Evolutionary conservation across 257 asterid genomes (phyloP), one percentile per base, ranked within the genome.

Genomic region (Leptodermis oblonga): DNA sequence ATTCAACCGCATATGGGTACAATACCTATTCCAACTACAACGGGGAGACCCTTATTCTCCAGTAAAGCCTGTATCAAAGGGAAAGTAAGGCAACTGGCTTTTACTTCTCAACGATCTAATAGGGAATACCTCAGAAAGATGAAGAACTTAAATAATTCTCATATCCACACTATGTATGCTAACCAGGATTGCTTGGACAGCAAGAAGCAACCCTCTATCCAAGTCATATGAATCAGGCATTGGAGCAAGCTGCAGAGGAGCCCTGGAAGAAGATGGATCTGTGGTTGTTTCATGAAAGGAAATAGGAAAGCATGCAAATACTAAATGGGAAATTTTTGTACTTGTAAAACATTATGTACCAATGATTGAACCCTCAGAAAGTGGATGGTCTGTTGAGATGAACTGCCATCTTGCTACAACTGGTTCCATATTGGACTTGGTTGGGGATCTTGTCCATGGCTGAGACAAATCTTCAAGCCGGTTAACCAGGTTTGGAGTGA

Each of bases 371-470:
- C 81, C 88, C 70, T 80, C 91, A 70, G 90, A 65, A 36, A 67
- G 76, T 62, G 63, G 73, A 75, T 84, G 85, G 74, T 88, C 92
- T 33, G 67, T 77, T 8, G 90, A 74, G 77, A 82, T 64, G 76
- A 94, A 91, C 71, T 83, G 84, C 99, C 99, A 94, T 55, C 96
- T 89, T 63, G 95, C 90, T 68, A 84, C 65, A 72, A 90, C 81
- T 64, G 96, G 97, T 75, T 91, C 99, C 87, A 86, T 85, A 82
- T 86, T 77, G 41, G 97, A 86, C 84, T 94, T 94, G 54, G 99
- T 94, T 22, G 97, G 99, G 22, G 97, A 94, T 39, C 99, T 89
- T 54, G 99, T 94, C 99, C 99, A 94, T 65, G 99, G 99, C 82
- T 83, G 97, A 74, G 96, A 81, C 75, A 91, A 80, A 78, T 94